These are phyloP conservation scores for Coemansia sp. DNA, from an alignment of 192 early-diverging fungal species.

Conservation along the genomic window DNA sequence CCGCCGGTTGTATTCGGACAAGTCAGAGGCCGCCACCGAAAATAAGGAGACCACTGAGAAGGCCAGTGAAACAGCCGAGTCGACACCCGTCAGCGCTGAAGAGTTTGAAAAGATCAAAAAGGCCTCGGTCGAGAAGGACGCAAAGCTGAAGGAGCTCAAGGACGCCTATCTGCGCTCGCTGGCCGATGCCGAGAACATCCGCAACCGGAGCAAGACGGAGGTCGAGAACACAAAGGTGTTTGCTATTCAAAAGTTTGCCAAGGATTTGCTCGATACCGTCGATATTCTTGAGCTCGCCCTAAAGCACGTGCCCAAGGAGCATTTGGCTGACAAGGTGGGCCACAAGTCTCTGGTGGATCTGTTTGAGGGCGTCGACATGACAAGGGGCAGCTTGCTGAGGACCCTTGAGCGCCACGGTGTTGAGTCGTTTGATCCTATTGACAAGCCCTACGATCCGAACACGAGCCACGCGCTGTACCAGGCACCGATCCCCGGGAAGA, in stretches of 20 bases:
- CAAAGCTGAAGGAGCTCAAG: constrained; percentile 57
- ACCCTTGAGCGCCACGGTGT: constrained; percentile 85
- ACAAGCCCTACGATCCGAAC: constrained; percentile 93
- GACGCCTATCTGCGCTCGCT: constrained; percentile 88
- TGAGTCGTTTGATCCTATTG: constrained; percentile 77
- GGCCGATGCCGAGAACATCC: constrained; percentile 96
- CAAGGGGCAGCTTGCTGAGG: constrained; percentile 78
- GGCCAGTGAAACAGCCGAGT: neutral
- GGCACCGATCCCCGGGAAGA: constrained; percentile 83
- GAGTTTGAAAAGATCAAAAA: constrained; percentile 37
- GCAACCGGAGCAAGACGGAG: constrained; percentile 84
- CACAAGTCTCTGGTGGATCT: constrained; percentile 73
- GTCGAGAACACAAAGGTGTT: constrained; percentile 75
- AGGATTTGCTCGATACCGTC: constrained; percentile 88
- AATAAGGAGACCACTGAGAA: neutral
- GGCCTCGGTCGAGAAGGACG: constrained; percentile 43
- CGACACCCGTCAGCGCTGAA: constrained; percentile 12
- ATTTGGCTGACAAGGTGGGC: constrained; percentile 52
- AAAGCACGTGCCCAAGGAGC: constrained; percentile 76
- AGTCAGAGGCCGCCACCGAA: constrained; percentile 11
- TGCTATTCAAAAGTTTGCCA: constrained; percentile 98
- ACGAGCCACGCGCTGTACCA: constrained; percentile 94
- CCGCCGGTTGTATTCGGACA: constrained; percentile 42
- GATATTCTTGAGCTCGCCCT: constrained; percentile 91
- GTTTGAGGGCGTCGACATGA: constrained; percentile 87